Evolutionary conservation across 371 early-diverging fungal genomes (phyloP), one percentile per base, ranked within the genome.

Genomic region (Lichtheimia hyalospora): DNA sequence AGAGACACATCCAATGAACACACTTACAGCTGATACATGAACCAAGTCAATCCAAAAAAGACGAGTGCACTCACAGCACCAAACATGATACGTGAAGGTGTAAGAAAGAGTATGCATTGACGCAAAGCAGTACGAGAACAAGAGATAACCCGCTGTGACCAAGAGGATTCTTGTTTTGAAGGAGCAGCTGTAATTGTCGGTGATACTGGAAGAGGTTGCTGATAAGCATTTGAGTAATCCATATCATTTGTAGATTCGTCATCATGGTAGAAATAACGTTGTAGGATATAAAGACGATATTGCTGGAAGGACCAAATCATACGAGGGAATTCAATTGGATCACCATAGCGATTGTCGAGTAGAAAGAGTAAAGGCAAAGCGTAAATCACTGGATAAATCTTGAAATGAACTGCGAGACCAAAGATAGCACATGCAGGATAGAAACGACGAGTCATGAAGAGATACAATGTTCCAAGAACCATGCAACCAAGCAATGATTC

Each of bases 381-480:
- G 71, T 97, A 95, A 16, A 99, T 89, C 54, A 95, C 82, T 5
- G 99, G 98, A 71, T 96, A 99, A 6, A 98, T 93, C 70, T 99
- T 99, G 63, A 97, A 86, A 70, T 99, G 99, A 7, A 98, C 96
- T 5, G 95, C 80, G n/a, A 96, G 67, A 0, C 98, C 99, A 81
- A 92, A 95, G 28, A 91, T 39, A 10, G 87, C 73, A 5, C 92
- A 91, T 0, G 87, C 92, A 27, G 74, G 56, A 7, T 65, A 72
- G 25, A 85, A 70, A 20, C 79, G 72, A 18, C 81, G 74, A 14
- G 66, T 74, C 52, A 88, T 60, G 15, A 97, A 66, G n/a, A 79
- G 66, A 62, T 89, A 93, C 3, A 98, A 64, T 2, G 88, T 77
- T 2, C 83, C 87, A 34, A 98, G 69, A 0, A 95, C 89, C 74